Evolutionary conservation across 805 yeast species (phyloP).

Genomic region (Torulaspora maleeae): DNA sequence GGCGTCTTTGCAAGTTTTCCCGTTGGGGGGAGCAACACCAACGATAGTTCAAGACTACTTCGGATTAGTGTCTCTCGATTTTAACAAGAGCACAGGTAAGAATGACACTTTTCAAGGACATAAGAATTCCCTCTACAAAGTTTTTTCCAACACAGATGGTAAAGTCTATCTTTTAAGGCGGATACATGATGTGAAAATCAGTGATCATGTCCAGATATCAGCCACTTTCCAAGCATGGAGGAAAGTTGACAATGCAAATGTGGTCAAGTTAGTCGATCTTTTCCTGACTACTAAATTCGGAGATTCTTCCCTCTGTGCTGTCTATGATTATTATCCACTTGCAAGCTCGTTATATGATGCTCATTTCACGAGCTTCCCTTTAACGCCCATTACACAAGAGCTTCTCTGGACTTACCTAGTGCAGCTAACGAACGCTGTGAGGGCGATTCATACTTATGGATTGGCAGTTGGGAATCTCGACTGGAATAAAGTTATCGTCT

Average conservation of each 20-base stretch:
- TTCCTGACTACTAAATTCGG: conserved; percentile 86
- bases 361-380: conserved; percentile 45
- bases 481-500: conserved; percentile 65
- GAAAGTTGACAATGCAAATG: conserved; percentile 44
- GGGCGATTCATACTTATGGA: conserved; percentile 59
- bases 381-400: conserved; percentile 48
- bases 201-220: conserved; percentile 55
- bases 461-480: conserved; percentile 51
- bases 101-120: conserved; percentile 44
- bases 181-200: conserved; percentile 53
- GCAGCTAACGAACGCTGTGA: conserved; percentile 68
- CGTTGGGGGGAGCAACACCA: conserved; percentile 47
- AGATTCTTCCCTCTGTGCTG: conserved; percentile 66
- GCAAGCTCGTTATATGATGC: conserved; percentile 65
- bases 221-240: conserved; percentile 62
- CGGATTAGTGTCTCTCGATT: conserved; percentile 77
- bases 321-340: conserved; percentile 82
- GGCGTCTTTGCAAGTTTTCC: conserved; percentile 66
- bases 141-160: conserved; percentile 74
- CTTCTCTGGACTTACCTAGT: conserved; percentile 70
- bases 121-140: conserved; percentile 67
- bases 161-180: conserved; percentile 70
- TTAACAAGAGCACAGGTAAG: conserved; percentile 36
- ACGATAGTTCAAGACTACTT: conserved; percentile 78
- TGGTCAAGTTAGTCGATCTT: conserved; percentile 69